Percentiles rank a stretch among this genome's conserved stretches.
phyloP scores from a whole-genome alignment of 2,329 filamentous ascomycete genomes.

The Xenosphaeropsis pyriputrescens region DNA sequence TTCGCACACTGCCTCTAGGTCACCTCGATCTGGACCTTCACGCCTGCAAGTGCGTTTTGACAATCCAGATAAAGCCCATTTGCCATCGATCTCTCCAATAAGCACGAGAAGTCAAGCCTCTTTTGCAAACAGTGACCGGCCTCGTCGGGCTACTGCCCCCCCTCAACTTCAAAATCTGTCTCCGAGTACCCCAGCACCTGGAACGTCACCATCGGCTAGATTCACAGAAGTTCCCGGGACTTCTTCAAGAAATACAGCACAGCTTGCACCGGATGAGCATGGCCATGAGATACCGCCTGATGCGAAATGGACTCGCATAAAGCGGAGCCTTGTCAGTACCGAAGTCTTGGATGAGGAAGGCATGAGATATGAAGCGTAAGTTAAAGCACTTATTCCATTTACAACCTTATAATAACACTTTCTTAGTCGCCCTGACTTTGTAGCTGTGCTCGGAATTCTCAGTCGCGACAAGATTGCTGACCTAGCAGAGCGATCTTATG shows the following conservation, averaged over 20 bases:
- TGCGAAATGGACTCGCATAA: conserved; percentile 45
- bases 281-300: conserved; percentile 40
- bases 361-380: conserved; percentile 40
- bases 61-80: neutral
- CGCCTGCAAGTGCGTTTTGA: no score
- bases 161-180: conserved; percentile 5
- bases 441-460: conserved; percentile 42
- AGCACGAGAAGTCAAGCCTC: conserved; percentile 10
- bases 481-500: conserved; percentile 27
- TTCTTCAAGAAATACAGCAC: neutral
- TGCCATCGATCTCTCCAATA: conserved; percentile 5
- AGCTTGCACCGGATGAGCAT: conserved; percentile 38
- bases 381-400: neutral
- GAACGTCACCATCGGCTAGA: neutral
- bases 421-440: conserved; percentile 32
- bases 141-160: conserved; percentile 6
- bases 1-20: neutral
- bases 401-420: neutral
- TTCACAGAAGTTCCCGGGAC: neutral
- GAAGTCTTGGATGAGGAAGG: conserved; percentile 39
- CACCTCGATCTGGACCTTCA: no score
- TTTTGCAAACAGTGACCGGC: conserved; percentile 6
- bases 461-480: conserved; percentile 33
- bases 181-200: neutral
- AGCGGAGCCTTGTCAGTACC: conserved; percentile 37